phyloP scores from a whole-genome alignment of 225 moss, liverwort and hornwort species.

The Anthoceros angustus region DNA sequence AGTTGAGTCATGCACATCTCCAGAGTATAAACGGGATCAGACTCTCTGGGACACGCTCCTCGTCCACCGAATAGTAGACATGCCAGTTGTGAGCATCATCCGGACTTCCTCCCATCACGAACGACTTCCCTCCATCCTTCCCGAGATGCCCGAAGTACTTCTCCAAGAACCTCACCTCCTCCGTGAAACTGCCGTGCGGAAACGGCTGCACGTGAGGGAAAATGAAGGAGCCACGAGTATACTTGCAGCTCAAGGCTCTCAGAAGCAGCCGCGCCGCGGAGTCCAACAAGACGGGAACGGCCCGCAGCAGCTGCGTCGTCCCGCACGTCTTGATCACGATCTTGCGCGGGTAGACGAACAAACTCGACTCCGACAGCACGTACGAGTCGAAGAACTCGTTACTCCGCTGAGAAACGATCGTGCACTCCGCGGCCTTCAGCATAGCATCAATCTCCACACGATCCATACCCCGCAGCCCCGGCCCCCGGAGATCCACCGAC shows the following conservation, averaged over 20 bases:
- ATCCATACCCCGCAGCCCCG: constrained; percentile 40
- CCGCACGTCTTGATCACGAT: constrained; percentile 19
- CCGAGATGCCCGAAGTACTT: constrained; percentile 51
- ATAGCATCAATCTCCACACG: constrained; percentile 42
- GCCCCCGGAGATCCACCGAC: constrained; percentile 49
- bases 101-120: constrained; percentile 32
- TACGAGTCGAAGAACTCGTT: constrained; percentile 60
- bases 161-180: constrained; percentile 61
- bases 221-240: constrained; percentile 67
- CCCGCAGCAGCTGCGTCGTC: constrained; percentile 38
- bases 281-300: constrained; percentile 37
- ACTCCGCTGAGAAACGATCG: constrained; percentile 46
- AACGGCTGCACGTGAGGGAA: constrained; percentile 59
- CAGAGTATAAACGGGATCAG: constrained; percentile 33
- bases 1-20: constrained; percentile 89
- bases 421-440: constrained; percentile 60
- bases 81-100: constrained; percentile 61
- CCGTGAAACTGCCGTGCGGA: constrained; percentile 53
- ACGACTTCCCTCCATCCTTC: constrained; percentile 37
- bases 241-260: constrained; percentile 43
- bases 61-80: constrained; percentile 20
- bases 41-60: background rate
- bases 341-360: constrained; percentile 46
- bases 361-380: constrained; percentile 71
- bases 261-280: constrained; percentile 21